These are phyloP conservation scores for Stagonosporopsis cucurbitacearum DNA, from an alignment of 2,329 filamentous ascomycete genomes.

Conservation along the genomic window DNA sequence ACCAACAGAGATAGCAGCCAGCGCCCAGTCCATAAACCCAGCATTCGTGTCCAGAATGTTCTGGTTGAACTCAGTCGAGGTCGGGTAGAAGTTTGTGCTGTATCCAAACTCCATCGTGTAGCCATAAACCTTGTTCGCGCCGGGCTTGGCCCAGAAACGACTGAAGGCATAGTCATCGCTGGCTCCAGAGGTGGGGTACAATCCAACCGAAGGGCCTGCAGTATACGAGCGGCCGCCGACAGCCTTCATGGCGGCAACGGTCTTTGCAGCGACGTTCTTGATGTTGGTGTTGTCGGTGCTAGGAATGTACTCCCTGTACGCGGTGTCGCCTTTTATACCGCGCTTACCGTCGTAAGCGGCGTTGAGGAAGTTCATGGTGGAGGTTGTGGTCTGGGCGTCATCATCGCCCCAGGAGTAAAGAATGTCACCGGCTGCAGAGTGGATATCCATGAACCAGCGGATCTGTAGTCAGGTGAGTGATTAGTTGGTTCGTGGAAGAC, in stretches of 20 bases:
- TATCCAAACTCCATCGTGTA: constrained; percentile 52
- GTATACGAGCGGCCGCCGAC: constrained; percentile 47
- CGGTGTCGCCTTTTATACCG: constrained; percentile 60
- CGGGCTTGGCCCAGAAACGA: constrained; percentile 43
- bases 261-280: constrained; percentile 42
- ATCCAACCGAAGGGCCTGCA: constrained; percentile 43
- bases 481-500: no score
- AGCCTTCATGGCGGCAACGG: constrained; percentile 46
- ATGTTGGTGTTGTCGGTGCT: constrained; percentile 43
- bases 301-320: constrained; percentile 55
- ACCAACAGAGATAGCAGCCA: constrained; percentile 46
- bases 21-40: constrained; percentile 51
- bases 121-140: constrained; percentile 50
- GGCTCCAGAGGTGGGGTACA: constrained; percentile 49
- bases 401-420: constrained; percentile 66
- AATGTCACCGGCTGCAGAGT: constrained; percentile 61
- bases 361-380: constrained; percentile 62
- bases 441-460: constrained; percentile 65
- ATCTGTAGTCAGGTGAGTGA: constrained; percentile 33
- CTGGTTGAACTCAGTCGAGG: constrained; percentile 48
- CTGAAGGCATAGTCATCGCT: constrained; percentile 51
- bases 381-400: constrained; percentile 55
- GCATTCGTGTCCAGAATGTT: constrained; percentile 52
- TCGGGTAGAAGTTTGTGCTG: constrained; percentile 51
- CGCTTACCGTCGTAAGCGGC: constrained; percentile 59